Base-by-base conservation (phyloP, 345 rosid species). In the Salix viminalis region DNA sequence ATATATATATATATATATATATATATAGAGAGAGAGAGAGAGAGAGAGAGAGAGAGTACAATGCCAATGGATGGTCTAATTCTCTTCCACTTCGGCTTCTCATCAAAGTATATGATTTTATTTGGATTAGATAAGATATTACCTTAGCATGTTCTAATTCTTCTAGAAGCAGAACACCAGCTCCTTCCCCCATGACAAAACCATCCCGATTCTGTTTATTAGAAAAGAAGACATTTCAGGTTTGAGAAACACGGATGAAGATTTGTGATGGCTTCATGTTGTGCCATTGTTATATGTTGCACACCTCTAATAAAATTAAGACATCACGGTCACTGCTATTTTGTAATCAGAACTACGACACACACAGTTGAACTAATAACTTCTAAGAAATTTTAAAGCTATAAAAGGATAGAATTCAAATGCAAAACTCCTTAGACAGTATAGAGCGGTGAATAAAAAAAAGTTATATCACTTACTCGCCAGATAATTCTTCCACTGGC, bases 141-240 rank as follows among this genome's bases (percentile, higher is more conserved):
- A 94, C 98, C 98, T 92, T 90, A 61, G 98, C 98, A 90, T 95
- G 99, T 84, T 95, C 99, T 74, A 93, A 80, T 81, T 93, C 97
- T 85, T 93, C 99, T 84, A 95, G 80, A 80, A 95, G 94, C 82
- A 95, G 83, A 84, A 95, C 99, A 60, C 99, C 97, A 52, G 97
- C 92, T 88, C 99, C 99, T 84, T 95, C 97, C 23, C 99, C 99
- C 93, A 95, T 91, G 48, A 95, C 99, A 69, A 95, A 92, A 82
- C 99, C 99, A 90, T 95, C 99, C 75, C 97, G 95, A 82, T 70
- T 85, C 97, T 95, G 90, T 82, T 75, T 39, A 83, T 65, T 26
- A 76, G 69, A 37, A 65, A 79, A 61, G 67, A 72, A 42, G 70
- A 76, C 0, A 75, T 67, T 52, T 69, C 30, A 14, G 34, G 30